These are phyloP conservation scores for Capniomyces stellatus DNA, from an alignment of 371 early-diverging fungal species.

Conservation along the genomic window DNA sequence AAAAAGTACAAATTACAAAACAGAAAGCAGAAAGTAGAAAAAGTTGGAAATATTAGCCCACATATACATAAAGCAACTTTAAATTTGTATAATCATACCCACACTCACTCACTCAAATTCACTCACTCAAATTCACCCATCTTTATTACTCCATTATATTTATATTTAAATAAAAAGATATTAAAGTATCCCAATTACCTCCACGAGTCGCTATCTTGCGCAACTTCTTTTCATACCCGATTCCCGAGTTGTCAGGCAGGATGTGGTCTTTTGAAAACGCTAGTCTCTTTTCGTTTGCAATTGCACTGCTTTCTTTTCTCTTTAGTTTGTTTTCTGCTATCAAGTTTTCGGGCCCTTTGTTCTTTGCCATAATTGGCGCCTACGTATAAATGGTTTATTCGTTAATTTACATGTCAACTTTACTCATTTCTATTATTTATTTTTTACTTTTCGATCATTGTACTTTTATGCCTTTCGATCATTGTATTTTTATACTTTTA, in stretches of 20 bases:
- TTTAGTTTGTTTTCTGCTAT: background rate
- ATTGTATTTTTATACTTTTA: no score
- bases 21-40: background rate
- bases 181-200: background rate
- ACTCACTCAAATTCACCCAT: background rate
- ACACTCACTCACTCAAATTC: no score
- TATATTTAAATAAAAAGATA: no score
- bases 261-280: background rate
- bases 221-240: slow-evolving; percentile 2
- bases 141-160: background rate
- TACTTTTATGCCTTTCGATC: no score
- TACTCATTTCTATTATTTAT: no score
- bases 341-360: background rate
- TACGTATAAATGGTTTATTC: no score
- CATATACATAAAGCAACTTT: no score
- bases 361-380: slow-evolving; percentile 2
- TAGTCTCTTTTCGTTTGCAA: background rate
- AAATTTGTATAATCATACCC: no score
- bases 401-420: no score
- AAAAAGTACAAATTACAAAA: background rate
- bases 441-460: no score
- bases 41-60: no score
- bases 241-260: background rate
- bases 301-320: background rate
- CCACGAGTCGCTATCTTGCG: slow-evolving; percentile 4